These are phyloP conservation scores for Mycoemilia scoparia DNA, from an alignment of 192 early-diverging fungal species.

Conservation along the genomic window DNA sequence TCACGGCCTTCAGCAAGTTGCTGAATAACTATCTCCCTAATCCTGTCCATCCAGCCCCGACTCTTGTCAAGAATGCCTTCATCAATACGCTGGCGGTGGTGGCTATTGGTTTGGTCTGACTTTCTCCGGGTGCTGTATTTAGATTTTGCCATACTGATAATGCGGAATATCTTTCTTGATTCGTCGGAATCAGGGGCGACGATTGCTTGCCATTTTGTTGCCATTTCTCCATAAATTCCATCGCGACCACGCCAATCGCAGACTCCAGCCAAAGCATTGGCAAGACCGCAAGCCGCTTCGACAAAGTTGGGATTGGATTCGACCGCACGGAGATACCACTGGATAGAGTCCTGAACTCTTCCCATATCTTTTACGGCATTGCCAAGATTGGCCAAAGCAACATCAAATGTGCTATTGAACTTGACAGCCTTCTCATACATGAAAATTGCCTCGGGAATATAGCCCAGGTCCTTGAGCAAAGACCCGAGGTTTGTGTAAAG, in stretches of 20 bases:
- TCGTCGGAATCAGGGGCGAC: constrained; percentile 10
- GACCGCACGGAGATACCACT: constrained; percentile 68
- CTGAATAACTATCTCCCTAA: constrained; percentile 58
- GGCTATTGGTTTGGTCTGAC: too few relatives aligned
- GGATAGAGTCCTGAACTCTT: constrained; percentile 69
- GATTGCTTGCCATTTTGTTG: constrained; percentile 9
- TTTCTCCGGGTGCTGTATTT: too few relatives aligned
- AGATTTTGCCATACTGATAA: constrained; percentile 20
- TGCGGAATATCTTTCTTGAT: constrained; percentile 16
- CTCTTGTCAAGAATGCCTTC: constrained; percentile 5
- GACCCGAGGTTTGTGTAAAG: constrained; percentile 89
- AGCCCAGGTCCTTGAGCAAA: constrained; percentile 75
- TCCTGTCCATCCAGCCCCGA: constrained; percentile 53
- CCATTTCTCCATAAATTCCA: constrained; percentile 28
- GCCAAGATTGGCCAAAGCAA: constrained; percentile 81
- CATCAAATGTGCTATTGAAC: constrained; percentile 71
- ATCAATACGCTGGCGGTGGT: too few relatives aligned
- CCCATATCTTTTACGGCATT: constrained; percentile 89
- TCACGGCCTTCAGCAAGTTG: constrained; percentile 46
- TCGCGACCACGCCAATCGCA: constrained; percentile 80
- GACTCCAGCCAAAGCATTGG: constrained; percentile 70
- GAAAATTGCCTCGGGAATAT: constrained; percentile 58
- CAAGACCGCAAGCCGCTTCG: constrained; percentile 79
- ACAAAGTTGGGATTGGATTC: constrained; percentile 76
- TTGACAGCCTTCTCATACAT: constrained; percentile 85